Conservation (phyloP, 2,329 filamentous ascomycete species). For the Nothopassalora personata region DNA sequence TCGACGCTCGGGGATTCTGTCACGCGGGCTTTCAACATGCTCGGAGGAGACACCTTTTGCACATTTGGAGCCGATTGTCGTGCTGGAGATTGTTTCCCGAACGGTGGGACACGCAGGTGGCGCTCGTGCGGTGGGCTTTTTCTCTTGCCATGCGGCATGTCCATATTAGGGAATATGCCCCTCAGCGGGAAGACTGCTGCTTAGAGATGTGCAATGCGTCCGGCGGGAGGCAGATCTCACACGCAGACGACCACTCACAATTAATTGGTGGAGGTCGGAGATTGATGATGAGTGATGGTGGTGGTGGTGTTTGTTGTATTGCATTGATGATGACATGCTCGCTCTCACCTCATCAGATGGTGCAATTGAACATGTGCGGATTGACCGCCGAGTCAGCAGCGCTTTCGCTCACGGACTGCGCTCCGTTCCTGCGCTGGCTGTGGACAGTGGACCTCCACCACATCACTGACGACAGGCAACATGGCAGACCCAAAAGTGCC, state of each 20-base stretch:
- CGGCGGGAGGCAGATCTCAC: too few relatives aligned
- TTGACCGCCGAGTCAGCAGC: background rate
- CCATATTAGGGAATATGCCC: background rate
- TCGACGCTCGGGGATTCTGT: slow-evolving; percentile 7
- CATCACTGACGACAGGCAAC: background rate
- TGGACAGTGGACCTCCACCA: background rate
- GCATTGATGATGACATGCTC: too few relatives aligned
- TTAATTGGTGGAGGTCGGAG: too few relatives aligned
- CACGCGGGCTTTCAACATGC: background rate
- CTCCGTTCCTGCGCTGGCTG: background rate
- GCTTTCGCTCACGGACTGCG: background rate
- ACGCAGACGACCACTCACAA: too few relatives aligned
- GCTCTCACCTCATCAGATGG: too few relatives aligned
- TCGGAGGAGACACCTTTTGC: slow-evolving; percentile 7
- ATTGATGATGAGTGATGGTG: too few relatives aligned
- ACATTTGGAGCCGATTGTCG: background rate
- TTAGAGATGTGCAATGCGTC: too few relatives aligned
- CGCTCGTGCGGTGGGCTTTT: slow-evolving; percentile 3
- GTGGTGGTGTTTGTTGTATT: too few relatives aligned
- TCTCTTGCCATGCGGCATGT: background rate
- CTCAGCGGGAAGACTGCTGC: slow-evolving; percentile 10
- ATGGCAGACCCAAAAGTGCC: slow-evolving; percentile 34
- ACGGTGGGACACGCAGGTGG: background rate
- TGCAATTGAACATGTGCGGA: too few relatives aligned
- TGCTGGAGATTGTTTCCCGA: background rate